These are phyloP conservation scores for Raffaelea deltoideospora DNA, from an alignment of 2,329 filamentous ascomycete genomes.

Conservation along the genomic window DNA sequence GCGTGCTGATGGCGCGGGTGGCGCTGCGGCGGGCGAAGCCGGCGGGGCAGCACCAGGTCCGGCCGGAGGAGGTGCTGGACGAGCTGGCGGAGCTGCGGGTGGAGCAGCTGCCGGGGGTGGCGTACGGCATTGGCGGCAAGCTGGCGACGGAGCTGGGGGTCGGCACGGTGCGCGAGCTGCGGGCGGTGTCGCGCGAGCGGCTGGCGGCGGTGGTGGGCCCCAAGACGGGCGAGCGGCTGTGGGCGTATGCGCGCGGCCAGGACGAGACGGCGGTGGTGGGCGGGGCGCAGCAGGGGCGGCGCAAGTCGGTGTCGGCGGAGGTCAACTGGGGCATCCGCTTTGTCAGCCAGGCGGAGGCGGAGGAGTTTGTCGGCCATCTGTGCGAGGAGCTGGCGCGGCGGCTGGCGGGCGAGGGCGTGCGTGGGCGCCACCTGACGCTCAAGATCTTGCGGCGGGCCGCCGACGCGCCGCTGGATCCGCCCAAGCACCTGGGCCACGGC, in stretches of 20 bases:
- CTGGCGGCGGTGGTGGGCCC: conserved; percentile 63
- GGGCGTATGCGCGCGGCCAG: conserved; percentile 80
- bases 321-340: conserved; percentile 98
- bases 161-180: conserved; percentile 68
- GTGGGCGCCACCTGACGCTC: conserved; percentile 76
- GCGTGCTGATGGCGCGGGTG: conserved; percentile 82
- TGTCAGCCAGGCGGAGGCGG: conserved; percentile 77
- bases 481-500: conserved; percentile 87
- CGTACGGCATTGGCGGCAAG: conserved; percentile 73
- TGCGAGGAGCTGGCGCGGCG: conserved; percentile 74
- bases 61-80: conserved; percentile 60
- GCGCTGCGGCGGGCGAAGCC: conserved; percentile 87
- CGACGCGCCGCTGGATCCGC: conserved; percentile 79
- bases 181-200: conserved; percentile 60
- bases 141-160: conserved; percentile 79
- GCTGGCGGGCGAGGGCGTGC: conserved; percentile 69
- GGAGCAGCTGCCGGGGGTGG: conserved; percentile 78
- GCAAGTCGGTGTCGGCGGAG: conserved; percentile 93
- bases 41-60: conserved; percentile 80
- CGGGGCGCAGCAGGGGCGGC: conserved; percentile 58
- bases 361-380: conserved; percentile 76
- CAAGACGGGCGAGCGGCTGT: conserved; percentile 83
- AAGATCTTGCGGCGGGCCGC: conserved; percentile 83
- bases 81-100: conserved; percentile 68
- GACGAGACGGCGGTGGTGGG: conserved; percentile 77